phyloP scores from a whole-genome alignment of 2,329 filamentous ascomycete genomes.

The Aspergillus texensis region DNA sequence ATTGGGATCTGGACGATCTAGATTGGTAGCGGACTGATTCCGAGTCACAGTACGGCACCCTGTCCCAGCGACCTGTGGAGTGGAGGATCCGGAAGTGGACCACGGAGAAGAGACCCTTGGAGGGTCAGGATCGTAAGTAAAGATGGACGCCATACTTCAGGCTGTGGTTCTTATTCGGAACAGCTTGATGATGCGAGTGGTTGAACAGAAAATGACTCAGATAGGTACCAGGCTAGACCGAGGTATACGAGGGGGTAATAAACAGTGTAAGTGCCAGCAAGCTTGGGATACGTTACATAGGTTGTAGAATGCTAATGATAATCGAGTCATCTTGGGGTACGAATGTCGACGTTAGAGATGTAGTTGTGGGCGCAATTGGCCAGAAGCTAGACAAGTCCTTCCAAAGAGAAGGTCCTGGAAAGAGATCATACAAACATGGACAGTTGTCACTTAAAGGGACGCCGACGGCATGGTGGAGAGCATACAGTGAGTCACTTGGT shows the following conservation, averaged over 20 bases:
- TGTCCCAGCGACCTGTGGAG: slow-evolving; percentile 36
- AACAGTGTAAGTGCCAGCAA: slow-evolving; percentile 6
- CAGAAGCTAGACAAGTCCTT: background rate
- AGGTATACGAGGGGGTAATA: slow-evolving; percentile 11
- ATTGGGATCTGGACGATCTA: slow-evolving; percentile 43
- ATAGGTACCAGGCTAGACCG: slow-evolving; percentile 5
- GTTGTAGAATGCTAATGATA: slow-evolving; percentile 10
- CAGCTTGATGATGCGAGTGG: background rate
- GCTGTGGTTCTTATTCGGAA: background rate
- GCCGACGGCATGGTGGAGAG: slow-evolving; percentile 4
- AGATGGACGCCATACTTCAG: slow-evolving; percentile 80
- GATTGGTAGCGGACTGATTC: slow-evolving; percentile 38
- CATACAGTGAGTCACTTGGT: slow-evolving; percentile 7
- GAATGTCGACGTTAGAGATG: slow-evolving; percentile 2
- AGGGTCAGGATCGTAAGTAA: slow-evolving; percentile 89
- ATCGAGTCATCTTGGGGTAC: slow-evolving; percentile 24
- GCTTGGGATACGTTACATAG: slow-evolving; percentile 13
- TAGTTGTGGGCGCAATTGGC: background rate
- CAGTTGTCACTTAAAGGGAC: slow-evolving; percentile 4
- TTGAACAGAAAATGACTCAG: slow-evolving; percentile 4
- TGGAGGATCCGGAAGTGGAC: slow-evolving; percentile 61
- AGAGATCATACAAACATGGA: background rate
- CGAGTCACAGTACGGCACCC: slow-evolving; percentile 29
- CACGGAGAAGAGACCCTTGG: slow-evolving; percentile 89
- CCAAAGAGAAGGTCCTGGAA: background rate